phyloP scores from a whole-genome alignment of 2,329 filamentous ascomycete genomes.

The Pestalotiopsis sp. region DNA sequence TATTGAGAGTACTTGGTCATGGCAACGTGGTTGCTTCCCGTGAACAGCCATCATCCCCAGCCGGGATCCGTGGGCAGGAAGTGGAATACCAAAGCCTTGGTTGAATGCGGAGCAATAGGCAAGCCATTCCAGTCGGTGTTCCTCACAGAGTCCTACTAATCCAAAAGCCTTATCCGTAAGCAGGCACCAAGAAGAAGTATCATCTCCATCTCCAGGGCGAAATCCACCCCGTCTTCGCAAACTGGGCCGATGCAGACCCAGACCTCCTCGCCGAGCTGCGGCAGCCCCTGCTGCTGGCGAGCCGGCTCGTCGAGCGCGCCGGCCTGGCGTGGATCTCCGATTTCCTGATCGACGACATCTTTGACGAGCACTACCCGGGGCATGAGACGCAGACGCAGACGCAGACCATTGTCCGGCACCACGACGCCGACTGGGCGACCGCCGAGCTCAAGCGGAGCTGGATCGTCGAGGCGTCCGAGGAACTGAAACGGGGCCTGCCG shows the following conservation, averaged over 20 bases:
- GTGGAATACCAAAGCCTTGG: conserved; percentile 32
- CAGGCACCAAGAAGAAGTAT: conserved; percentile 26
- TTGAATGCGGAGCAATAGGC: conserved; percentile 33
- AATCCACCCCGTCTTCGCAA: conserved; percentile 32
- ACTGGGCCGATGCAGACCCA: conserved; percentile 26
- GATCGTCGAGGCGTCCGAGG: conserved; percentile 21
- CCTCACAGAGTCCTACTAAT: background rate
- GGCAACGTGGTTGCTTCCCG: conserved; percentile 1
- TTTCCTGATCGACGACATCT: conserved; percentile 35
- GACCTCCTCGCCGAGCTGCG: conserved; percentile 28
- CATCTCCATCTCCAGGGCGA: conserved; percentile 28
- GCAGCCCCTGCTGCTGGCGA: conserved; percentile 35
- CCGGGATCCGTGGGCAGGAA: conserved; percentile 28
- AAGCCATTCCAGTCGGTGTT: conserved; percentile 7
- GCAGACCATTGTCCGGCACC: conserved; percentile 29
- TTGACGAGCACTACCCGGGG: conserved; percentile 31
- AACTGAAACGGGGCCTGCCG: conserved; percentile 22
- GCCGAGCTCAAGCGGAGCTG: conserved; percentile 23
- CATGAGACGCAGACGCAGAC: conserved; percentile 17
- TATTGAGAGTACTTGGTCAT: background rate
- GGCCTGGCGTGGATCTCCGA: conserved; percentile 37
- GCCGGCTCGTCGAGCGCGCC: conserved; percentile 29
- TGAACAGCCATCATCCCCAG: conserved; percentile 19
- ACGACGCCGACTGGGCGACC: conserved; percentile 26
- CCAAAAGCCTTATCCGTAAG: background rate